Evolutionary conservation across 139 green algal genomes (phyloP), one percentile per base, ranked within the genome.

Genomic region (Micractinium sp.): DNA sequence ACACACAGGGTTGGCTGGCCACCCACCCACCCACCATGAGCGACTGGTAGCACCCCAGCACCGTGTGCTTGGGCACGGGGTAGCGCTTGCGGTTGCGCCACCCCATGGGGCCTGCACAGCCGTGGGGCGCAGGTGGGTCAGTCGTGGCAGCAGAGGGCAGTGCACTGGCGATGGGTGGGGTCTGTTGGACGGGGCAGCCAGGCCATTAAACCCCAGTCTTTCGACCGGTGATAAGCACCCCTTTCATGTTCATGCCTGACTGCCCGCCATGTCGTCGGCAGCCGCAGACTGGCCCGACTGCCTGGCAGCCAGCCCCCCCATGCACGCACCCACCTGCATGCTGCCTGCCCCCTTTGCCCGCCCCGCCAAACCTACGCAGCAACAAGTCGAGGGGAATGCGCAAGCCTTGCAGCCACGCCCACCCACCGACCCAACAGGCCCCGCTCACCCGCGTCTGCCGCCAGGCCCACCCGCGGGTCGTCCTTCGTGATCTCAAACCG

Each of bases 21-120:
- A n/a, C n/a, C n/a, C n/a, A n/a, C n/a, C n/a, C n/a, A n/a, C n/a
- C n/a, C 47, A 56, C 47, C 47, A 56, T 56, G 47, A 81, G 35
- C 18, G 35, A 20, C 66, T 90, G 87, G 87, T 84, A 84, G 20
- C n/a, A 61, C 13, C 81, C 81, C 47, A 87, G 67, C 83, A 87
- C 71, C 14, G 71, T 85, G 53, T 74, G 14, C n/a, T 74, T 73
- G 16, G 53, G 53, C 47, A 85, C 85, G 3, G 33, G 9, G 7
- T 31, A 3, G 22, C 38, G 33, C n/a, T 60, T 77, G 38, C 25
- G 29, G 23, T 61, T 61, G 20, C 66, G 31, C 75, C n/a, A 76
- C 2, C 79, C 74, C n/a, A 90, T 56, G 16, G 74, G 27, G 39
- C 53, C 87, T 83, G 77, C 56, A 87, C 31, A 35, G 18, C 18